phyloP scores from a whole-genome alignment of 2,329 filamentous ascomycete genomes.

The Ophiostoma novo-ulmi region DNA sequence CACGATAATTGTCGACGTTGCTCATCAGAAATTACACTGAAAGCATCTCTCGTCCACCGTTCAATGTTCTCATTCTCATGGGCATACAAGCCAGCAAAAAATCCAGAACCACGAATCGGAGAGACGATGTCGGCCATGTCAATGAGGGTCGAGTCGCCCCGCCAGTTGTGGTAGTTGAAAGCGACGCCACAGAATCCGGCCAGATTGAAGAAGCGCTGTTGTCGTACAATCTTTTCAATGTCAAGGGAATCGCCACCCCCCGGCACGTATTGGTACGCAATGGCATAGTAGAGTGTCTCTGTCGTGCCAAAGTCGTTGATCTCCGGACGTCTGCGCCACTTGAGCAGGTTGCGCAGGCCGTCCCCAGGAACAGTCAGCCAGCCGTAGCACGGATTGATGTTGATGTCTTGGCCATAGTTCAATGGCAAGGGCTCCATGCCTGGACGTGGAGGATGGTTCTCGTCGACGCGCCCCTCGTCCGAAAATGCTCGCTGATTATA shows the following conservation, averaged over 20 bases:
- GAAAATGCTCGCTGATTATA: conserved; percentile 16
- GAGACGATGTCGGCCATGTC: conserved; percentile 15
- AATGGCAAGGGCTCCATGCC: background rate
- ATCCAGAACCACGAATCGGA: background rate
- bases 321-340: background rate
- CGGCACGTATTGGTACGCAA: conserved; percentile 13
- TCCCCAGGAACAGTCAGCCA: conserved; percentile 10
- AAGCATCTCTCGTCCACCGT: too few relatives aligned
- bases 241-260: conserved; percentile 15
- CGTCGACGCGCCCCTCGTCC: background rate
- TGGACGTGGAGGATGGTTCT: too few relatives aligned
- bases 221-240: conserved; percentile 1
- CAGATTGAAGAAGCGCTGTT: conserved; percentile 4
- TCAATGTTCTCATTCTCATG: too few relatives aligned
- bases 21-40: too few relatives aligned
- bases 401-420: background rate
- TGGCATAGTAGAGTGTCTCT: conserved; percentile 5
- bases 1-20: too few relatives aligned
- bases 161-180: conserved; percentile 18
- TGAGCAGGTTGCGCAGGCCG: background rate
- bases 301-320: conserved; percentile 1
- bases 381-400: conserved; percentile 18
- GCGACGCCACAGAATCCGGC: background rate
- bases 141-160: conserved; percentile 17
- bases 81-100: too few relatives aligned